phyloP scores from a whole-genome alignment of 179 eudicot genomes.

The Vitellaria paradoxa region DNA sequence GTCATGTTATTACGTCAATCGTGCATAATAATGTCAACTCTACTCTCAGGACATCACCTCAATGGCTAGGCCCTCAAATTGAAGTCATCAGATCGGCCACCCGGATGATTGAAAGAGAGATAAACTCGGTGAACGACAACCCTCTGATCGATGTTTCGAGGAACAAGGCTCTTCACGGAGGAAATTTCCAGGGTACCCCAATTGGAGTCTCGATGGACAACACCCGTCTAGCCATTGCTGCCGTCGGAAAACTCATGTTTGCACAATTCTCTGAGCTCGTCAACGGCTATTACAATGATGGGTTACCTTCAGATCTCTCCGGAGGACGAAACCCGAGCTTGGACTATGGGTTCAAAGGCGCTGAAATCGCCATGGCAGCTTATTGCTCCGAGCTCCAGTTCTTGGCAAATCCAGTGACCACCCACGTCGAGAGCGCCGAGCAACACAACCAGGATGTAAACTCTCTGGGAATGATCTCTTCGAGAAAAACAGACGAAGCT shows the following conservation, averaged over 20 bases:
- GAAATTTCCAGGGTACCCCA: constrained; percentile 73
- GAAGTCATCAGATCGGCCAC: constrained; percentile 55
- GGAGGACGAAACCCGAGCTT: constrained; percentile 56
- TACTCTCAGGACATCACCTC: constrained; percentile 44
- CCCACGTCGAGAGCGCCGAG: constrained; percentile 65
- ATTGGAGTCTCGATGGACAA: constrained; percentile 71
- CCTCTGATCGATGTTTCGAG: constrained; percentile 50
- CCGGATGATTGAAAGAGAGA: constrained; percentile 54
- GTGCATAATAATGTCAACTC: too few relatives aligned
- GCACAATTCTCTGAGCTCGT: constrained; percentile 32
- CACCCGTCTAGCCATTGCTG: constrained; percentile 52
- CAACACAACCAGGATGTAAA: constrained; percentile 67
- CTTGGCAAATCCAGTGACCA: constrained; percentile 56
- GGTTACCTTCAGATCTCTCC: constrained; percentile 54
- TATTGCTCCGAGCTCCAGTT: constrained; percentile 56
- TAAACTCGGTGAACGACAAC: constrained; percentile 54
- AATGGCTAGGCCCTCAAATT: constrained; percentile 64
- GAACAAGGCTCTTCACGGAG: constrained; percentile 60
- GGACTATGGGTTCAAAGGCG: constrained; percentile 40
- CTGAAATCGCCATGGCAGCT: constrained; percentile 61
- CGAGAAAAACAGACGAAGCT: constrained; percentile 54
- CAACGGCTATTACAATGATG: constrained; percentile 59
- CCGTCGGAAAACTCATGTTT: constrained; percentile 45
- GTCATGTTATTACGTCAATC: too few relatives aligned
- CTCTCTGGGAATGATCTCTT: constrained; percentile 52